Evolutionary conservation across 2,329 filamentous ascomycete genomes (phyloP).

Genomic region (Hymenoscyphus repandus): DNA sequence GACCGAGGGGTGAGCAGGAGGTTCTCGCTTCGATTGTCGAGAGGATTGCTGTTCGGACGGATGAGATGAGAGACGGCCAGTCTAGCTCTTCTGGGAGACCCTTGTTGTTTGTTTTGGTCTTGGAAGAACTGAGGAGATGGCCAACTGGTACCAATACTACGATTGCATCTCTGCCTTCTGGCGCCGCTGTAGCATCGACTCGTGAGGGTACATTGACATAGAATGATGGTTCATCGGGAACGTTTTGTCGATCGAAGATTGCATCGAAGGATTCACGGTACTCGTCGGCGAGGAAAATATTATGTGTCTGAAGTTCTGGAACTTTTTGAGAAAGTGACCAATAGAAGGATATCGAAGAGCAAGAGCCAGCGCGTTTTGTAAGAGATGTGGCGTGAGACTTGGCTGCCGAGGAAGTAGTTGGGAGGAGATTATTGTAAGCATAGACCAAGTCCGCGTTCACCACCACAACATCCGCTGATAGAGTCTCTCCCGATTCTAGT

Average conservation of each 20-base stretch:
- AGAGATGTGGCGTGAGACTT: conserved; percentile 35
- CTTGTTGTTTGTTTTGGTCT: conserved; percentile 20
- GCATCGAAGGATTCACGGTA: conserved; percentile 70
- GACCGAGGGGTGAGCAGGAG: conserved; percentile 42
- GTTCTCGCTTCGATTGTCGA: conserved; percentile 55
- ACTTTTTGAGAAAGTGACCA: conserved; percentile 60
- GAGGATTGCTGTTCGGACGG: conserved; percentile 56
- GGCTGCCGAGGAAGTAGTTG: conserved; percentile 4
- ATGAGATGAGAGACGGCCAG: conserved; percentile 55
- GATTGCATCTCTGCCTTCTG: conserved; percentile 57
- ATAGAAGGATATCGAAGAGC: conserved; percentile 73
- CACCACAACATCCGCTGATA: conserved; percentile 61
- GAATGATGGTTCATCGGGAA: conserved; percentile 66
- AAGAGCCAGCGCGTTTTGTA: conserved; percentile 51
- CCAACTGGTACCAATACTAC: conserved; percentile 70
- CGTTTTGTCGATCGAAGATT: conserved; percentile 65
- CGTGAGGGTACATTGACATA: conserved; percentile 73
- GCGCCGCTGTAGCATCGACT: conserved; percentile 63
- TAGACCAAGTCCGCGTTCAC: conserved; percentile 72
- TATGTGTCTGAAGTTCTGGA: conserved; percentile 62
- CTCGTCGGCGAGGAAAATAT: conserved; percentile 71
- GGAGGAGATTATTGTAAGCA: conserved; percentile 64
- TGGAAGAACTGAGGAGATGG: conserved; percentile 51
- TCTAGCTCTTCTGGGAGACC: conserved; percentile 40
- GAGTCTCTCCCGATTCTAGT: conserved; percentile 50